Evolutionary conservation across 441 rosid species (phyloP).

Genomic region (Adansonia madagascariensis): DNA sequence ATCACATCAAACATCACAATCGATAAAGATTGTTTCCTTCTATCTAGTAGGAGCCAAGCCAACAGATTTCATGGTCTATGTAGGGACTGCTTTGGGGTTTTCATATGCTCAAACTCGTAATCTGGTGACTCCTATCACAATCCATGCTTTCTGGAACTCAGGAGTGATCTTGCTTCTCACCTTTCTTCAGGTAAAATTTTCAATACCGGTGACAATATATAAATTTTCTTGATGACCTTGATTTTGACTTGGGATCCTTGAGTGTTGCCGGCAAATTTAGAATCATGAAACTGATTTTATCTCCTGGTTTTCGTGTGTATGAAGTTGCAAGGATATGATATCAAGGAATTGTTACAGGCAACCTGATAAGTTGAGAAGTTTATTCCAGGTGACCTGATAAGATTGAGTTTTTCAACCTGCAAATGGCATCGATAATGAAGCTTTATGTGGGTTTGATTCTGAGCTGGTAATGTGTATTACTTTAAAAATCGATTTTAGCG

Average conservation of each 20-base stretch:
- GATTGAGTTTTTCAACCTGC: background rate
- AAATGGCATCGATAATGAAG: background rate
- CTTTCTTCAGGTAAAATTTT: constrained; percentile 70
- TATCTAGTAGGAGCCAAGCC: background rate
- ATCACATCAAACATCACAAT: background rate
- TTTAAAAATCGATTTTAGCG: background rate
- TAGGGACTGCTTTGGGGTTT: constrained; percentile 74
- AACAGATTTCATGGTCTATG: constrained; percentile 21
- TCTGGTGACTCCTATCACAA: constrained; percentile 74
- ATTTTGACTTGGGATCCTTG: background rate
- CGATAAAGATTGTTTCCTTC: background rate
- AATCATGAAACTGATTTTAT: constrained; percentile 3
- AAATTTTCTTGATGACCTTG: background rate
- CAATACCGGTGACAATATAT: background rate
- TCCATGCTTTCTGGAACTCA: constrained; percentile 86
- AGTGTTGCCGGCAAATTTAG: background rate
- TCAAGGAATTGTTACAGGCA: constrained; percentile 60
- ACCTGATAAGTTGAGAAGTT: constrained; percentile 29
- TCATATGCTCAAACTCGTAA: constrained; percentile 91
- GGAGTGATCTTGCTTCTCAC: constrained; percentile 85
- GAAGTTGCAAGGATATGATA: constrained; percentile 66
- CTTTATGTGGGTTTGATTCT: background rate
- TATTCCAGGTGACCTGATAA: background rate
- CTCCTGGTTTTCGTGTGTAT: constrained; percentile 9
- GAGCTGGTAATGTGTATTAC: background rate